These are phyloP conservation scores for Alternaria metachromatica DNA, from an alignment of 2,329 filamentous ascomycete species.

Conservation along the genomic window DNA sequence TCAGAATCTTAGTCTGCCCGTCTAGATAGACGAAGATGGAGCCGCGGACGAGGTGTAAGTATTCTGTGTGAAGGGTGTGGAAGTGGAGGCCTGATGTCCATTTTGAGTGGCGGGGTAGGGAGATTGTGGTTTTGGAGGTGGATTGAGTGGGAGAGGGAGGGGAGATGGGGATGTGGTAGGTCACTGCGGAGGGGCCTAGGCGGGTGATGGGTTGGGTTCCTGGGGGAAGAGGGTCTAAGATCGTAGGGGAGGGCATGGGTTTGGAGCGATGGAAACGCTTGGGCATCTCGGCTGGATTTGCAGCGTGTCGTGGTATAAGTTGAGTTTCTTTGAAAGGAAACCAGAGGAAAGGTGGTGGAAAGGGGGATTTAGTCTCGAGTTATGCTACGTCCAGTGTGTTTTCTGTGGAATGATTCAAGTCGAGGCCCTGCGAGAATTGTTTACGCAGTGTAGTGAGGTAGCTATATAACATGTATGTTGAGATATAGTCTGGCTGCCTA, in stretches of 20 bases:
- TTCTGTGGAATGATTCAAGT: background rate
- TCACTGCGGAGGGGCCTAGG: constrained; percentile 24
- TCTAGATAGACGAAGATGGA: constrained; percentile 37
- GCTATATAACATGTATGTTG: background rate
- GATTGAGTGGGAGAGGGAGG: constrained; percentile 13
- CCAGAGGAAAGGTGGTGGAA: background rate
- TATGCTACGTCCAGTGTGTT: background rate
- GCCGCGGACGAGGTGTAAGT: constrained; percentile 53
- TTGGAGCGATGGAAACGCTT: background rate
- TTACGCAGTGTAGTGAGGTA: background rate
- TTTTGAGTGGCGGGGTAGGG: constrained; percentile 51
- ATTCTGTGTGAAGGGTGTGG: constrained; percentile 58
- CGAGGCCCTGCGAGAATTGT: background rate
- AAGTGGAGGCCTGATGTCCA: constrained; percentile 61
- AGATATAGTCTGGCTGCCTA: background rate
- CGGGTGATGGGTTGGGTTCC: constrained; percentile 23
- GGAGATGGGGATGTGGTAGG: constrained; percentile 49
- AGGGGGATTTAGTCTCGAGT: background rate
- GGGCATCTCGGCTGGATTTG: background rate
- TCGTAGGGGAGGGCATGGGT: background rate
- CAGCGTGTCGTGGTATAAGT: background rate
- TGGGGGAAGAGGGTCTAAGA: constrained; percentile 11
- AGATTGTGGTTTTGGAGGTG: constrained; percentile 49
- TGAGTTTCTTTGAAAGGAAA: background rate
- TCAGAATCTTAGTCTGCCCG: constrained; percentile 7